Percentiles rank a stretch among this genome's conserved stretches.
phyloP scores from a whole-genome alignment of 2,329 filamentous ascomycete species.

The Pleochaeta shiraiana region DNA sequence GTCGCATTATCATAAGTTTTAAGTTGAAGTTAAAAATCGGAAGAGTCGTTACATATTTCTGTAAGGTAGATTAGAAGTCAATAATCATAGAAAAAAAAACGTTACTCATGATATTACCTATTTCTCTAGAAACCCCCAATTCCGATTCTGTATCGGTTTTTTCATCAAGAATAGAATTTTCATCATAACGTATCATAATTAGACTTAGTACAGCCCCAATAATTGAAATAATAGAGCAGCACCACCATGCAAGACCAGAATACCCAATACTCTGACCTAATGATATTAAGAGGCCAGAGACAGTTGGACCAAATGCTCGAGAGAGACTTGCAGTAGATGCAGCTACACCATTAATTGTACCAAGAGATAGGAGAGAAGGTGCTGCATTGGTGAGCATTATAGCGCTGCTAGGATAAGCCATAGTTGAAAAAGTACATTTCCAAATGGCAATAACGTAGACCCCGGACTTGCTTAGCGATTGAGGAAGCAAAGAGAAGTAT shows the following conservation, averaged over 20 bases:
- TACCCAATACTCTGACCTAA: conserved; percentile 59
- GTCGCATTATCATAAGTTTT: too few species aligned
- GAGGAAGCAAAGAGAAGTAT: conserved; percentile 69
- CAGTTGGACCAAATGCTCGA: conserved; percentile 68
- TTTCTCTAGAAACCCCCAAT: too few species aligned
- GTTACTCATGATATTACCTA: too few species aligned
- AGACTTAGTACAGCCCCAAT: conserved; percentile 54
- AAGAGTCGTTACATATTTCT: too few species aligned
- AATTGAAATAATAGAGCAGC: conserved; percentile 53
- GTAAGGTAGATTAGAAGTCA: too few species aligned
- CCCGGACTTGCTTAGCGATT: conserved; percentile 44
- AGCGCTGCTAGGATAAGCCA: conserved; percentile 76
- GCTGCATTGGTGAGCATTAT: conserved; percentile 81
- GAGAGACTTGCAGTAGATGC: conserved; percentile 79
- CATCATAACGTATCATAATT: conserved; percentile 40
- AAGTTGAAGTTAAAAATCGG: too few species aligned
- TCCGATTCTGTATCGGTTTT: conserved; percentile 10
- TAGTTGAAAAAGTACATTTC: conserved; percentile 83
- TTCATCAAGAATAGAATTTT: conserved; percentile 16
- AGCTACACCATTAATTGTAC: conserved; percentile 80
- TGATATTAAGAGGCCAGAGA: conserved; percentile 71
- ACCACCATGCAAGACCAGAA: conserved; percentile 88
- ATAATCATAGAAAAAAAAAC: too few species aligned
- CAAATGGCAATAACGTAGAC: conserved; percentile 62
- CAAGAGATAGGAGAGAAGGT: conserved; percentile 62